These are phyloP conservation scores for Spatholobus suberectus DNA, from an alignment of 306 rosid genomes.

Conservation along the genomic window DNA sequence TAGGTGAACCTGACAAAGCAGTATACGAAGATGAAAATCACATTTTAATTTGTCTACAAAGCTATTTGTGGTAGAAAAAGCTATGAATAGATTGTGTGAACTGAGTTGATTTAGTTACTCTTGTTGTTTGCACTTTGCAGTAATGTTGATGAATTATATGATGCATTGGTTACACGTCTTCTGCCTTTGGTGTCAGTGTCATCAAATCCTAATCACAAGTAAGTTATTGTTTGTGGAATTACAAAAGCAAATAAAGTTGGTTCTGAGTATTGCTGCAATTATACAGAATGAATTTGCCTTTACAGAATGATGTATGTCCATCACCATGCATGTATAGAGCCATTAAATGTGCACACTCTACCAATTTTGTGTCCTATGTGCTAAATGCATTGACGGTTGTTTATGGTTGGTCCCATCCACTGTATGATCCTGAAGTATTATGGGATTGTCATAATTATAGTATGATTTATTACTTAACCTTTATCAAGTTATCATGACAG, in stretches of 20 bases:
- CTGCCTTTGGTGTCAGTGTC: conserved; percentile 53
- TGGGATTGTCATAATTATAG: background rate
- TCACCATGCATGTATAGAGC: conserved; percentile 12
- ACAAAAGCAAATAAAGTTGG: conserved; percentile 20
- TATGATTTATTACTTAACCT: background rate
- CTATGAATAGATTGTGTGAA: conserved; percentile 10
- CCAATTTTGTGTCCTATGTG: background rate
- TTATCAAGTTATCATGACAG: conserved; percentile 9
- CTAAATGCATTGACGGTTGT: conserved; percentile 8
- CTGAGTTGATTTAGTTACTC: conserved; percentile 16
- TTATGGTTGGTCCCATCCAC: background rate
- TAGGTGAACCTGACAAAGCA: background rate
- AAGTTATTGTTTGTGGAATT: conserved; percentile 46
- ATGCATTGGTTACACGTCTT: conserved; percentile 73
- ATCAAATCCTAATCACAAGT: conserved; percentile 71
- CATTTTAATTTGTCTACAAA: background rate
- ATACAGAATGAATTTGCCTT: conserved; percentile 8
- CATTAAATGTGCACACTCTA: background rate
- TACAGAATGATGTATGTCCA: conserved; percentile 8
- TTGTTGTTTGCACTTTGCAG: conserved; percentile 49
- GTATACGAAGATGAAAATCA: background rate
- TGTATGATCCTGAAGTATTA: conserved; percentile 23
- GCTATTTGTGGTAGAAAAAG: background rate
- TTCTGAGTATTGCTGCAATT: conserved; percentile 19
- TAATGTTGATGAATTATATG: conserved; percentile 72